Conservation (phyloP, 2,329 filamentous ascomycete genomes). For the Verticillium nonalfalfae region DNA sequence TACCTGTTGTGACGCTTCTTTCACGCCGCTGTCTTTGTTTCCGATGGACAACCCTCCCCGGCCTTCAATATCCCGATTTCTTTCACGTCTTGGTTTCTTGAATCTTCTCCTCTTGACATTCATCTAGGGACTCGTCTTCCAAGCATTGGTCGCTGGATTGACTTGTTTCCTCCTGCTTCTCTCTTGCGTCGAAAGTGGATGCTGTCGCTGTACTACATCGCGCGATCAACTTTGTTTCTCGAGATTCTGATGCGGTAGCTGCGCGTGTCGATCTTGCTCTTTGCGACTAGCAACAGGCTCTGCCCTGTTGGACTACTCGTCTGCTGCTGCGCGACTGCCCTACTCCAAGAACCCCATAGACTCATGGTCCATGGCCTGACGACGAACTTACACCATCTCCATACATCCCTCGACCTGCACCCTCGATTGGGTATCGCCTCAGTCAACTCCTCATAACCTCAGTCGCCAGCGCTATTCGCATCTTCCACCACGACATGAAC, state of each 20-base stretch:
- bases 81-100: background rate
- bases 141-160: background rate
- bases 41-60: background rate
- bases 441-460: background rate
- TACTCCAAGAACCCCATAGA: background rate
- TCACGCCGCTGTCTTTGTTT: background rate
- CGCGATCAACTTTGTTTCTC: background rate
- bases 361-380: background rate
- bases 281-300: background rate
- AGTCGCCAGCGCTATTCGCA: background rate
- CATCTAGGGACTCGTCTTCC: background rate
- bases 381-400: background rate
- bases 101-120: background rate
- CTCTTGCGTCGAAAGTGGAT: background rate
- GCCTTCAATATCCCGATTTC: background rate
- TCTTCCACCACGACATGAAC: conserved; percentile 5
- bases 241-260: background rate
- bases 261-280: background rate
- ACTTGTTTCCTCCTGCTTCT: background rate
- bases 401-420: background rate
- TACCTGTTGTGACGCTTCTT: background rate
- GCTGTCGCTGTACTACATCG: background rate
- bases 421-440: background rate
- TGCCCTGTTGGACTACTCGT: background rate
- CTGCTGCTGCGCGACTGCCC: background rate